These are phyloP conservation scores for Platanus orientalis DNA, from an alignment of 164 flowering plant genomes.

Conservation along the genomic window DNA sequence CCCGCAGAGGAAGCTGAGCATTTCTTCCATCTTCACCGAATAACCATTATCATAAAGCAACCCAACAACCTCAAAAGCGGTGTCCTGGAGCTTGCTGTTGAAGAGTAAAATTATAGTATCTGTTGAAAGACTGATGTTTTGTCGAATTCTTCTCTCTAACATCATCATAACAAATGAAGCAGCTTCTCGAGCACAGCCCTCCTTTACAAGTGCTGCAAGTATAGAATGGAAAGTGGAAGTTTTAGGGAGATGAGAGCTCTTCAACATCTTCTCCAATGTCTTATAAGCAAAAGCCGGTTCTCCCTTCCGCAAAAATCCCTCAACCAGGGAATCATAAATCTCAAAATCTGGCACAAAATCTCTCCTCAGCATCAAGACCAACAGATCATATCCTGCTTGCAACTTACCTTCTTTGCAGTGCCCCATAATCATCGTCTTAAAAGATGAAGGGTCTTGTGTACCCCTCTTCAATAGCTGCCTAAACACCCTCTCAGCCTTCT, in stretches of 20 bases:
- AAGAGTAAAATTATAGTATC: conserved; percentile 36
- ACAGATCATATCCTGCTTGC: conserved; percentile 18
- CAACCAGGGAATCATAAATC: conserved; percentile 46
- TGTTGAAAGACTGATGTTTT: conserved; percentile 50
- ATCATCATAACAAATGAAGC: conserved; percentile 47
- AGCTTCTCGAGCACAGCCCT: conserved; percentile 43
- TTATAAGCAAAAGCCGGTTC: conserved; percentile 50
- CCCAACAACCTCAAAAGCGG: conserved; percentile 41
- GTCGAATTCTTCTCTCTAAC: conserved; percentile 52
- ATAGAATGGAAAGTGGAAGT: conserved; percentile 55
- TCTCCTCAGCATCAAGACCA: conserved; percentile 68
- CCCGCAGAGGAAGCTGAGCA: conserved; percentile 43
- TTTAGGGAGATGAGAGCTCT: conserved; percentile 49
- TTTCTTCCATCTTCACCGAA: conserved; percentile 45
- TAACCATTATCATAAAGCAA: conserved; percentile 56
- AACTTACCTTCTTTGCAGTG: conserved; percentile 63
- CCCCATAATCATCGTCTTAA: conserved; percentile 63
- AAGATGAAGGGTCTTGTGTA: conserved; percentile 62
- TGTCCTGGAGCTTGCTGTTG: conserved; percentile 25
- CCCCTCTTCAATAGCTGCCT: conserved; percentile 74
- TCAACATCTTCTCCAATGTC: conserved; percentile 66
- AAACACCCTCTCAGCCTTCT: conserved; percentile 58
- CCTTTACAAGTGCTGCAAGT: conserved; percentile 26
- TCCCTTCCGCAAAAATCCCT: conserved; percentile 43
- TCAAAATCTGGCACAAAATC: conserved; percentile 58